A percentile compares a stretch with the other conserved stretches of the same genome.
Conservation (phyloP, 2,329 filamentous ascomycete genomes). For the Calonectria fujianensis region DNA sequence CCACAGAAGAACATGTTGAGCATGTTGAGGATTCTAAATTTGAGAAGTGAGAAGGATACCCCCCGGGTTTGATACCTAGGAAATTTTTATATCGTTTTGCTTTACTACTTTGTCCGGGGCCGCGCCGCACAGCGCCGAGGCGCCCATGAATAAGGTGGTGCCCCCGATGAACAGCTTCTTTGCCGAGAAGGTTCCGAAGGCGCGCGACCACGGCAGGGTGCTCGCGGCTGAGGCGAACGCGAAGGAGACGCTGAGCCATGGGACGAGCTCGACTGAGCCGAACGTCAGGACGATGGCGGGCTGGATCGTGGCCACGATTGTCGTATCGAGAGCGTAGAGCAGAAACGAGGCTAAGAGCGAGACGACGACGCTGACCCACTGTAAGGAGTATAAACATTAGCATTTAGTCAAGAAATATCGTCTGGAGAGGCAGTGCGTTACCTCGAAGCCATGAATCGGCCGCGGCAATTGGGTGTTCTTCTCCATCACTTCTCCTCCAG, state of each 20-base stretch:
- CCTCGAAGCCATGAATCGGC: not conserved
- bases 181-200: slow-evolving; percentile 50
- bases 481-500: not conserved
- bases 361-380: not conserved
- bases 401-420: not conserved
- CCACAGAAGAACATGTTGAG: slow-evolving; percentile 13
- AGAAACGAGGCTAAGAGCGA: not conserved
- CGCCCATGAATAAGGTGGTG: slow-evolving; percentile 52
- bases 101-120: slow-evolving; percentile 57
- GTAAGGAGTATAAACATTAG: not conserved
- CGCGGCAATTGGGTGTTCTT: not conserved
- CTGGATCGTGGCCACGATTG: slow-evolving; percentile 49
- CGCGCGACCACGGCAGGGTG: slow-evolving; percentile 40
- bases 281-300: slow-evolving; percentile 42
- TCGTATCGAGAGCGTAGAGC: slow-evolving; percentile 43
- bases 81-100: not conserved
- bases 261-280: slow-evolving; percentile 39
- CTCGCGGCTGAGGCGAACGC: slow-evolving; percentile 42
- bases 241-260: slow-evolving; percentile 53
- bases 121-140: slow-evolving; percentile 62
- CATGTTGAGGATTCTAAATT: slow-evolving; percentile 18
- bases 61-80: not conserved
- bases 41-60: not conserved
- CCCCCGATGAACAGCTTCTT: slow-evolving; percentile 51
- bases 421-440: not conserved